Evolutionary conservation across 169 alveolate genomes (phyloP).

Genomic region (Plasmodium malariae): DNA sequence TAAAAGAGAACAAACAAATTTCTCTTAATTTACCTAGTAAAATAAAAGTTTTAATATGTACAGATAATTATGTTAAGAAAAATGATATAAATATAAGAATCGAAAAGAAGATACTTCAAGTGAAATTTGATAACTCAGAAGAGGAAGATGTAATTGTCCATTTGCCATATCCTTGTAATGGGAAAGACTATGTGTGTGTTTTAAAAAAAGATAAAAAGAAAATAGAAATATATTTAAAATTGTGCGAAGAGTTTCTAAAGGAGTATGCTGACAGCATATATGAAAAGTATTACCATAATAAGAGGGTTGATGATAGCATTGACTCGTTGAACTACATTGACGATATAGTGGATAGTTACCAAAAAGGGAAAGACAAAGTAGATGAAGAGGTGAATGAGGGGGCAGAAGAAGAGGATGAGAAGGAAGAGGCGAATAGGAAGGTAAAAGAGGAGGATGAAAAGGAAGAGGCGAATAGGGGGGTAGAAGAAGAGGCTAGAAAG

Average conservation of each 20-base stretch:
- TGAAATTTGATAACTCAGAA: slow-evolving; percentile 33
- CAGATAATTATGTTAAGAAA: slow-evolving; percentile 26
- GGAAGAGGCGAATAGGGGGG: background rate
- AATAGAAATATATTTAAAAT: slow-evolving; percentile 44
- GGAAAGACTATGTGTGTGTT: slow-evolving; percentile 31
- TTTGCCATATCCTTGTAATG: slow-evolving; percentile 56
- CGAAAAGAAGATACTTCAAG: slow-evolving; percentile 9
- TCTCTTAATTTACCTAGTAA: slow-evolving; percentile 59
- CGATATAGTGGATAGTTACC: slow-evolving; percentile 21
- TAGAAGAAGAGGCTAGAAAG: background rate
- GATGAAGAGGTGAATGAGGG: background rate
- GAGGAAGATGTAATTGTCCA: slow-evolving; percentile 31
- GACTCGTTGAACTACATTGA: slow-evolving; percentile 50
- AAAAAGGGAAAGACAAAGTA: background rate
- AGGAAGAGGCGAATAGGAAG: background rate
- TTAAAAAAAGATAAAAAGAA: slow-evolving; percentile 29
- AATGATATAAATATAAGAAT: slow-evolving; percentile 19
- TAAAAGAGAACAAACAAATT: slow-evolving; percentile 24
- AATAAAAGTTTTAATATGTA: slow-evolving; percentile 40
- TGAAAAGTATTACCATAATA: slow-evolving; percentile 1
- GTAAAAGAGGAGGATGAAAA: background rate
- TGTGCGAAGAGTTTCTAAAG: slow-evolving; percentile 36
- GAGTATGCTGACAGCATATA: slow-evolving; percentile 22
- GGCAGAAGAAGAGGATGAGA: background rate
- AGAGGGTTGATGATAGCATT: slow-evolving; percentile 4